These are phyloP conservation scores for Colletotrichum trifolii DNA, from an alignment of 2,329 filamentous ascomycete genomes.

Conservation along the genomic window DNA sequence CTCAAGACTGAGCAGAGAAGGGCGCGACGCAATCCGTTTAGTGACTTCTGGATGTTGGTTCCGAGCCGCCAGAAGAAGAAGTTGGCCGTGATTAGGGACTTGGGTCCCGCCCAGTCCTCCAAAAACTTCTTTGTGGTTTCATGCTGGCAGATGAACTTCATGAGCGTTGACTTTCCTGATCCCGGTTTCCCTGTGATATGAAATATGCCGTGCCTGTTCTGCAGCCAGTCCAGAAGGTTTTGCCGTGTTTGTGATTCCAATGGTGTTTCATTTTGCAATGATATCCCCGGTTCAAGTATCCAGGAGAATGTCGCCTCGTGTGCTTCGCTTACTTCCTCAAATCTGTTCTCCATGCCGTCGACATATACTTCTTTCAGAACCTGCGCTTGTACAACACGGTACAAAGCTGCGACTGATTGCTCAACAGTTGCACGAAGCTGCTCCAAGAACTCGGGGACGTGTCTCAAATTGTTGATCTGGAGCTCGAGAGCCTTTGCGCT, in stretches of 20 bases:
- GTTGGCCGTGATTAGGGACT: constrained; percentile 5
- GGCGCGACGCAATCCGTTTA: background rate
- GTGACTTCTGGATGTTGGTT: background rate
- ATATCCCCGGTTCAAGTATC: background rate
- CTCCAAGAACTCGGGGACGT: background rate
- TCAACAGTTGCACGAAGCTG: background rate
- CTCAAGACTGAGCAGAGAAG: background rate
- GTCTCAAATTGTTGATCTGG: background rate
- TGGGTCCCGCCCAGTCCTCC: constrained; percentile 6
- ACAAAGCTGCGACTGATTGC: background rate
- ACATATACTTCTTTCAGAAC: constrained; percentile 1
- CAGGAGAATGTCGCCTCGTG: constrained; percentile 9
- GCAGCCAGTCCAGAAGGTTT: background rate
- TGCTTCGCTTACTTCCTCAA: constrained; percentile 5
- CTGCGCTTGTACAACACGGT: background rate
- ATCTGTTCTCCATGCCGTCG: background rate
- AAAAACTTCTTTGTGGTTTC: background rate
- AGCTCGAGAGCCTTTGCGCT: background rate
- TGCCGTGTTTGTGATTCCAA: background rate
- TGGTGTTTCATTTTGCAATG: background rate
- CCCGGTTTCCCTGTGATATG: constrained; percentile 21
- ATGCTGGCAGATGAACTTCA: constrained; percentile 20
- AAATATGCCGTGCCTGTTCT: background rate
- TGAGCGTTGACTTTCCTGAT: constrained; percentile 19
- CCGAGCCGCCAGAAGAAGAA: constrained; percentile 23